Base-by-base conservation (phyloP, 768 basidiomycete species). In the Agrocybe pediades region DNA sequence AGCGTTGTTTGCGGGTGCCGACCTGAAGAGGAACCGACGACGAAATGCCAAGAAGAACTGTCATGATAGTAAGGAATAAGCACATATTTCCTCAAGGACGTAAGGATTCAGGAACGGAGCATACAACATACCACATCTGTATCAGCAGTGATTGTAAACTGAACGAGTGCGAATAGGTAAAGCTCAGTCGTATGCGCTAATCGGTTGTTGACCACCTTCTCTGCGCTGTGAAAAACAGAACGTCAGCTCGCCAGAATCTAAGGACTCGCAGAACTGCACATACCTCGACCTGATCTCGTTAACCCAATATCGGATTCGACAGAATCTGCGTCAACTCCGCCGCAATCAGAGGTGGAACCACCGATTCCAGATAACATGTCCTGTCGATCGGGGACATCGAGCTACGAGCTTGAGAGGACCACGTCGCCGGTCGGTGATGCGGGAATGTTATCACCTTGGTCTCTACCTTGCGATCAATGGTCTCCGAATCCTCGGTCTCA, bases 31-130 rank as follows among this genome's bases (percentile, higher is more conserved):
- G 3, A 93, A 78, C 5, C 91, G 83, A 8, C 91, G 84, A 24
- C 92, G 80, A 26, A 92, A 81, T 8, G 92, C 90, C 23, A 92
- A 75, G 2, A 90, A 90, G 69, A 92, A 92, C 89, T 91, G 49
- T 21, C 36, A 20, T 6, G 46, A 27, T 48, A 19, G 9, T 41
- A 20, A 25, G 44, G 21, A 3, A 2, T 54, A 40, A 27, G 13
- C 4, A 19, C n/a, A 19, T 24, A 21, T 16, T 33, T 41, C n/a
- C 39, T n/a, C 46, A 20, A 6, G 23, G 26, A 25, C 16, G 9
- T 9, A 39, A 25, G 24, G n/a, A n/a, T n/a, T n/a, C n/a, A n/a
- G n/a, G 17, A 13, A 17, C 9, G 25, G 17, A 20, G 30, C 15
- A 24, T 17, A 6, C 7, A 15, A 79, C 87, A 68, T 61, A 90